phyloP scores from a whole-genome alignment of 441 rosid species.

The Populus hybrid region DNA sequence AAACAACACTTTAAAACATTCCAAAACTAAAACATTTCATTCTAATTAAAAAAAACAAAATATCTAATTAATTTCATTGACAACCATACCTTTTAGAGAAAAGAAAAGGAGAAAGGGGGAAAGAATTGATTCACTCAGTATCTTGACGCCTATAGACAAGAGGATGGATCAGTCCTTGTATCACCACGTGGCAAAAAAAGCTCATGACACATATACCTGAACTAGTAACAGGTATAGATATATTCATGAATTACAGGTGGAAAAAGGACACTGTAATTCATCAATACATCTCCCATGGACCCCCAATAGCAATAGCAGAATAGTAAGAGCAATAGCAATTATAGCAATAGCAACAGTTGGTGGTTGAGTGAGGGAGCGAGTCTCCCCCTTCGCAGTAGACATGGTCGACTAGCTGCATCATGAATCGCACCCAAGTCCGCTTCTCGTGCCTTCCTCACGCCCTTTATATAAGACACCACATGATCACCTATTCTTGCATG shows the following conservation, averaged over 20 bases:
- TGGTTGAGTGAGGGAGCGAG: too few relatives aligned
- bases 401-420: conserved; percentile 7
- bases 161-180: background rate
- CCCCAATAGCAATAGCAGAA: background rate
- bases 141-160: background rate
- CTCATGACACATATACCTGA: background rate
- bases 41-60: too few relatives aligned
- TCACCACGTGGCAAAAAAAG: conserved; percentile 16
- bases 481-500: conserved; percentile 26
- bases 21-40: too few relatives aligned
- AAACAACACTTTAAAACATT: too few relatives aligned
- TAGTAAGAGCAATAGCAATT: background rate
- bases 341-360: background rate
- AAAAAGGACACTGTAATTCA: background rate
- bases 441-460: conserved; percentile 35
- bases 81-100: too few relatives aligned
- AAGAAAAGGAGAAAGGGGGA: too few relatives aligned
- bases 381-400: background rate
- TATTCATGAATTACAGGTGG: background rate
- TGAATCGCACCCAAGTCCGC: conserved; percentile 29
- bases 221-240: background rate
- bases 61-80: too few relatives aligned
- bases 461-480: conserved; percentile 28
- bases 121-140: too few relatives aligned
- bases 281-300: conserved; percentile 22